Evolutionary conservation across 306 rosid species (phyloP), one percentile per base, ranked within the genome.

Genomic region (Prunus padus): DNA sequence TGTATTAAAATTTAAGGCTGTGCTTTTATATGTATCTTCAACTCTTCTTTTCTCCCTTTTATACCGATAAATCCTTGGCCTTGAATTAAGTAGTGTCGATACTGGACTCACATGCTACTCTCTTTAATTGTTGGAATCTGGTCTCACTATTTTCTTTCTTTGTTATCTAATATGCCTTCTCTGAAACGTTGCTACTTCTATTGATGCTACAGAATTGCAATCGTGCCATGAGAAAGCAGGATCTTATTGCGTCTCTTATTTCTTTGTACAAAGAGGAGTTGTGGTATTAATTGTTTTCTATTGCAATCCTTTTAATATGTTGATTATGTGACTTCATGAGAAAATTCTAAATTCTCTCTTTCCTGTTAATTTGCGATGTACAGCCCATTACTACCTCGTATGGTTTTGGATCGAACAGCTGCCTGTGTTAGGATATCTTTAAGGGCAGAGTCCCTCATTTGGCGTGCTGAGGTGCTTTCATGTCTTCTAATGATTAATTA

Each of bases 391-490:
- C 82, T 94, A 70, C 86, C 91, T 63, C 74, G 72, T 81, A 42
- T 84, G 82, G 71, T 90, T 78, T 79, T 90, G 81, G 84, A 80
- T 68, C 84, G 74, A 82, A 86, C 85, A 81, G 88, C 90, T 67
- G 69, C 79, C 74, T 94, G 96, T 82, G 7, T 91, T 69, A 79
- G 59, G 75, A 87, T 94, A 76, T 90, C 98, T 69, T 81, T 88
- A 45, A 86, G 86, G 79, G 92, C 93, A 33, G 96, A 88, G 78
- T 74, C 86, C 50, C 87, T 91, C 67, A 69, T 94, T 77, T 94
- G 98, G 98, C 97, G 97, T 61, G 84, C 82, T 54, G 98, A 94
- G 97, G 98, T 94, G 60, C 67, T 69, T 66, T 37, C 28, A 5
- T 80, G 73, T 45, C 77, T 78, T 77, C 51, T 72, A 16, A 23